Evolutionary conservation across 202 grass and related monocot species (phyloP).

Genomic region (Miscanthus sacchariflorus): DNA sequence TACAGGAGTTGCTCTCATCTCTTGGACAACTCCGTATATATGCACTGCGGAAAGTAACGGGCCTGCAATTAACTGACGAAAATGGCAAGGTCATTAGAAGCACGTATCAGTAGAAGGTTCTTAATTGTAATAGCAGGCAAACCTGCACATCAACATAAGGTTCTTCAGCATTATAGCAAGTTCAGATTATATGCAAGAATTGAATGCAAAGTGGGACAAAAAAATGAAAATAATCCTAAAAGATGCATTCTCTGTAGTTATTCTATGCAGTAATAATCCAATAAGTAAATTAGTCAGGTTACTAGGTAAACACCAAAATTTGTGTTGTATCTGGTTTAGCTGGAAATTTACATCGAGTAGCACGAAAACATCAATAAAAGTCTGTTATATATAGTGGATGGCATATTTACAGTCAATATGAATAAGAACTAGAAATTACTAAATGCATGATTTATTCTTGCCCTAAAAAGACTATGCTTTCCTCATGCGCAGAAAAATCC

Average conservation of each 20-base stretch:
- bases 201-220: background rate
- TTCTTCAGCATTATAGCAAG: background rate
- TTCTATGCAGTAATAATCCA: background rate
- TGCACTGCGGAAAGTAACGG: slow-evolving; percentile 89
- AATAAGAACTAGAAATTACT: background rate
- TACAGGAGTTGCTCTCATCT: slow-evolving; percentile 93
- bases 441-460: background rate
- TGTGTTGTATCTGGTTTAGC: background rate
- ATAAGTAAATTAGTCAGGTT: background rate
- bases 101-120: background rate
- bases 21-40: slow-evolving; percentile 87
- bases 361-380: background rate
- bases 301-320: background rate
- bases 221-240: background rate
- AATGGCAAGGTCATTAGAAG: slow-evolving; percentile 32
- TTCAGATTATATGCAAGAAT: slow-evolving; percentile 17
- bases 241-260: background rate
- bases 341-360: background rate
- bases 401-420: background rate
- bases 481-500: background rate
- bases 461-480: background rate
- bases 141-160: background rate
- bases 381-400: background rate
- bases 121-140: slow-evolving; percentile 6
- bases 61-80: slow-evolving; percentile 79